Conservation (phyloP, 495 filamentous ascomycete species). For the Lasiosphaeris hirsuta region DNA sequence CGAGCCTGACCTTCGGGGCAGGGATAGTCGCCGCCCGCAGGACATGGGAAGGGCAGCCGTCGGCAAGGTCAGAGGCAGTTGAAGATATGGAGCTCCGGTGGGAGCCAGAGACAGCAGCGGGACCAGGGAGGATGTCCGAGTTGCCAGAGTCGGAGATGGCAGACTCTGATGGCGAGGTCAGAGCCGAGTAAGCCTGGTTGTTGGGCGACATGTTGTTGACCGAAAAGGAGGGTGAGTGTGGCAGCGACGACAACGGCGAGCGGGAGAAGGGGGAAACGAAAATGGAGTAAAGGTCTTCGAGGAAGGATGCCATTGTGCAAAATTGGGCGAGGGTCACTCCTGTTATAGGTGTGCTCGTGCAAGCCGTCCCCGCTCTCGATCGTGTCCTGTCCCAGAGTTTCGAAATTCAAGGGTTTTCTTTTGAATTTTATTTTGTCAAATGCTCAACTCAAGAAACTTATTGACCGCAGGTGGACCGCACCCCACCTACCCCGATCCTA, state of each 20-base stretch:
- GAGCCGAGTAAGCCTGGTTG: neutral
- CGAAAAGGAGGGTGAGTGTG: neutral
- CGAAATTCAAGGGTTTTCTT: neutral
- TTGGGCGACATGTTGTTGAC: neutral
- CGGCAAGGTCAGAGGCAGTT: neutral
- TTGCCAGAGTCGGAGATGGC: conserved; percentile 3
- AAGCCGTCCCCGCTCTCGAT: neutral
- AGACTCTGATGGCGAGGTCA: conserved; percentile 1
- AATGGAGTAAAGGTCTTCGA: conserved; percentile 2
- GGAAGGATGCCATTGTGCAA: conserved; percentile 10
- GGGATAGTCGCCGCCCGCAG: conserved; percentile 1
- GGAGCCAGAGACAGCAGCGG: conserved; percentile 8
- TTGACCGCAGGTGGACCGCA: too few relatives aligned
- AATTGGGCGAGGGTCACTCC: neutral
- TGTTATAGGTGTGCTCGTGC: neutral
- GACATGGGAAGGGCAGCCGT: conserved; percentile 13
- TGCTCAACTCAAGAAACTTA: too few relatives aligned
- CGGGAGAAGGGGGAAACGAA: neutral
- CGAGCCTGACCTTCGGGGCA: conserved; percentile 15
- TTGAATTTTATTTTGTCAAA: too few relatives aligned
- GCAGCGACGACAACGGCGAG: neutral
- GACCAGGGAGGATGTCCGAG: neutral
- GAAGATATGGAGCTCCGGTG: conserved; percentile 19
- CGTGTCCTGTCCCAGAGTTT: neutral
- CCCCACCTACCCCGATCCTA: too few relatives aligned